Percentiles rank a stretch among this genome's conserved stretches.
Conservation (phyloP, 495 filamentous ascomycete species). For the Penicillium flavigenum region DNA sequence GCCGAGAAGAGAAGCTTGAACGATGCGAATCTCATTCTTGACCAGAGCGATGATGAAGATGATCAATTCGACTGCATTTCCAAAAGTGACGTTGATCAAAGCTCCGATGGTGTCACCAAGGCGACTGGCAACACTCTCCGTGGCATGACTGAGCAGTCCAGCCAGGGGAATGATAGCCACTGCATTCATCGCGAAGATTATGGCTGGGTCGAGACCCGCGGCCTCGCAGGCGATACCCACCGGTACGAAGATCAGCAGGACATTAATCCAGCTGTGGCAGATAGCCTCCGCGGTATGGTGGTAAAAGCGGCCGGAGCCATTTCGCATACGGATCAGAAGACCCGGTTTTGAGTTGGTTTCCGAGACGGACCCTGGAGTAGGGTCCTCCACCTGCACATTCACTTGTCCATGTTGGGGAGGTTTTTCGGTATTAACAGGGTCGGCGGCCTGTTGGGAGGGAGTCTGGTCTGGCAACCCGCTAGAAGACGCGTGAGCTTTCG, state of each 20-base stretch:
- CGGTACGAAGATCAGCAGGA: constrained; percentile 77
- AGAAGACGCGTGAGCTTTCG: constrained; percentile 50
- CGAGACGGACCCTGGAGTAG: constrained; percentile 23
- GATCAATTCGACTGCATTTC: constrained; percentile 87
- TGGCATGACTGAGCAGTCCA: constrained; percentile 74
- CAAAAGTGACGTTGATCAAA: constrained; percentile 83
- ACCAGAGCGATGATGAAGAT: constrained; percentile 59
- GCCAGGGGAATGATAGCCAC: constrained; percentile 82
- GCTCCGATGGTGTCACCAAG: constrained; percentile 81
- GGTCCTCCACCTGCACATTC: constrained; percentile 27
- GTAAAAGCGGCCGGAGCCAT: constrained; percentile 38
- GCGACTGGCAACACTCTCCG: constrained; percentile 74
- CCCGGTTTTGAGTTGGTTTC: constrained; percentile 29
- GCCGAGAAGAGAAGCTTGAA: constrained; percentile 83
- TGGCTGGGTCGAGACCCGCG: constrained; percentile 44
- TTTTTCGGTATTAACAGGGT: constrained; percentile 15
- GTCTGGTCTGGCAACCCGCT: constrained; percentile 14
- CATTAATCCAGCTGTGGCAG: constrained; percentile 70
- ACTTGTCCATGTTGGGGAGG: constrained; percentile 38
- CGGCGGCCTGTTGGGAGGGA: constrained; percentile 9
- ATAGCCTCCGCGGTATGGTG: constrained; percentile 42
- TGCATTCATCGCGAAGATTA: constrained; percentile 77
- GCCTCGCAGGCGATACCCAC: constrained; percentile 68
- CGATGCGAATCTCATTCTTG: constrained; percentile 78
- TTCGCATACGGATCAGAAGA: constrained; percentile 34